These are phyloP conservation scores for Puccinia polysora DNA, from an alignment of 1,284 basidiomycete species.

Conservation along the genomic window DNA sequence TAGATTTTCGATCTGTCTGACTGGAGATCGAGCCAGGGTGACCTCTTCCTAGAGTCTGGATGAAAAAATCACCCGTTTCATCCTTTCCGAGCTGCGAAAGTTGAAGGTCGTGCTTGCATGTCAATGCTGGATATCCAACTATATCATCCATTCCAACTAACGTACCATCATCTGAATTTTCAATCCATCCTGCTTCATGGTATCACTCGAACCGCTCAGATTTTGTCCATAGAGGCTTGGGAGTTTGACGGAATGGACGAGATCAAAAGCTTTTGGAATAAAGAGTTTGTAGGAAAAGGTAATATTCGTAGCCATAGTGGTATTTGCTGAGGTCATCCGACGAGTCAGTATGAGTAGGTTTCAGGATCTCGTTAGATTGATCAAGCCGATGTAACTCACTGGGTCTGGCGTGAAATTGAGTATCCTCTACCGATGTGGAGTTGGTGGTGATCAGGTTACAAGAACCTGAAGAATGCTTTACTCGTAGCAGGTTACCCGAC, in stretches of 20 bases:
- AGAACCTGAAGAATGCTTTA: background rate
- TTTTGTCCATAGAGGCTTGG: constrained; percentile 6
- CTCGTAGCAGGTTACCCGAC: too few relatives aligned
- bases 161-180: constrained; percentile 4
- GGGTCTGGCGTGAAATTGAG: background rate
- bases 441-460: too few relatives aligned
- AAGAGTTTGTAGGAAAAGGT: constrained; percentile 13
- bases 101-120: background rate
- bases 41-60: background rate
- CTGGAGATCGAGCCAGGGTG: background rate
- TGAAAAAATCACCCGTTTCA: constrained; percentile 7
- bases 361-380: background rate
- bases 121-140: background rate
- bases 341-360: background rate
- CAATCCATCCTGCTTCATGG: background rate
- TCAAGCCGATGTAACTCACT: background rate
- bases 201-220: background rate
- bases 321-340: background rate
- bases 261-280: constrained; percentile 5
- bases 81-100: background rate
- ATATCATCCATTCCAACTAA: background rate
- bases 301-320: background rate
- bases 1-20: background rate
- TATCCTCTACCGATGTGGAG: background rate
- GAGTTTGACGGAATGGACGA: background rate